phyloP scores from a whole-genome alignment of 768 basidiomycete genomes.

The Termitomyces sp. region DNA sequence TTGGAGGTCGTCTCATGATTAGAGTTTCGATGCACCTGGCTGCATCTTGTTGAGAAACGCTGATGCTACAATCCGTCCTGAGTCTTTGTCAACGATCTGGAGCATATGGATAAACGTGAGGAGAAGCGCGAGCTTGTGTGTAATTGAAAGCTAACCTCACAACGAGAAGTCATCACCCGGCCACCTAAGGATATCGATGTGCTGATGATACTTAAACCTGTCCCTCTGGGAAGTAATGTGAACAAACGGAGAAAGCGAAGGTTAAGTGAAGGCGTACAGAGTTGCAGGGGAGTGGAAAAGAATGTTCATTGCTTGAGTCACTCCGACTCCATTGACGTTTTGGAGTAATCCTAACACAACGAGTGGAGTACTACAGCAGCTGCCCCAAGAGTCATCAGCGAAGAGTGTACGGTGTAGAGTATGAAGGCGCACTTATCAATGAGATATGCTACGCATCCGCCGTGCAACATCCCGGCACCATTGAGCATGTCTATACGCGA shows the following conservation, averaged over 20 bases:
- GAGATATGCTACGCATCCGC: slow-evolving; percentile 71
- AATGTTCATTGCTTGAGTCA: slow-evolving; percentile 69
- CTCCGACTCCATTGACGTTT: slow-evolving; percentile 66
- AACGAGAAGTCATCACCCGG: slow-evolving; percentile 66
- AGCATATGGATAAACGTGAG: not conserved
- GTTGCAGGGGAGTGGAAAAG: slow-evolving; percentile 68
- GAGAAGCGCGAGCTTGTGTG: slow-evolving; percentile 3
- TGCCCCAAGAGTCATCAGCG: slow-evolving; percentile 18
- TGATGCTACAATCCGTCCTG: slow-evolving; percentile 59
- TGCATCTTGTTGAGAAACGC: slow-evolving; percentile 75
- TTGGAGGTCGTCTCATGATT: not conserved
- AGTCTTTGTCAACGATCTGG: slow-evolving; percentile 57
- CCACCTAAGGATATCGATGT: slow-evolving; percentile 66
- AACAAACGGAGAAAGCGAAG: slow-evolving; percentile 4
- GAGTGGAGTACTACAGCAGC: slow-evolving; percentile 65
- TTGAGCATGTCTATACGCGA: slow-evolving; percentile 60
- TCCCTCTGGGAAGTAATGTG: slow-evolving; percentile 39
- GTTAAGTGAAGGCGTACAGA: slow-evolving; percentile 35
- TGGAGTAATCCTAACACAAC: slow-evolving; percentile 61
- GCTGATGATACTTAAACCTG: slow-evolving; percentile 54
- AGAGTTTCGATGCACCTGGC: slow-evolving; percentile 49
- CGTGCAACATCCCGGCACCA: slow-evolving; percentile 72
- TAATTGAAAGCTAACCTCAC: slow-evolving; percentile 47
- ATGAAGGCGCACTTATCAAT: slow-evolving; percentile 60
- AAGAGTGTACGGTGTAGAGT: not conserved